These are phyloP conservation scores for Zygosaccharomyces sapae DNA, from an alignment of 1,139 yeast genomes.

Conservation along the genomic window DNA sequence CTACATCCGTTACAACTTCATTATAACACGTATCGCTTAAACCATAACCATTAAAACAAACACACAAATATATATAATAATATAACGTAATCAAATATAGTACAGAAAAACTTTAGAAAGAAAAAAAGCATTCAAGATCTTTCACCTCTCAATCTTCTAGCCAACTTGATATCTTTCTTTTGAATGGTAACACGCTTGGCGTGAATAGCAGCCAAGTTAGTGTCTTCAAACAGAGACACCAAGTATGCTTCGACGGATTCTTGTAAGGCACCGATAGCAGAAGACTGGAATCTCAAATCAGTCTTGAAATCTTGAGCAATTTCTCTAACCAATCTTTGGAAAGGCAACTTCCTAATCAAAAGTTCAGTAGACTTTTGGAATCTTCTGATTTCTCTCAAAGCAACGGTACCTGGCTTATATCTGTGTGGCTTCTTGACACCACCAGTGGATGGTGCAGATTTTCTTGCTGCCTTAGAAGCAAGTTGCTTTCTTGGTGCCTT, in stretches of 20 bases:
- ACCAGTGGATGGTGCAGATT: conserved; percentile 96
- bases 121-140: conserved; percentile 49
- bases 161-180: conserved; percentile 98
- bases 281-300: conserved; percentile 96
- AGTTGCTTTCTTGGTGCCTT: conserved; percentile 99
- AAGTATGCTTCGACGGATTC: conserved; percentile 99
- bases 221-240: conserved; percentile 86
- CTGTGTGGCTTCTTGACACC: conserved; percentile 99
- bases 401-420: conserved; percentile 99
- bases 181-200: conserved; percentile 99
- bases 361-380: conserved; percentile 97
- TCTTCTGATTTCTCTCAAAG: conserved; percentile 98
- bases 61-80: conserved; percentile 3
- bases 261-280: conserved; percentile 98
- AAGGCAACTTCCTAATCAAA: conserved; percentile 94
- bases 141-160: conserved; percentile 99
- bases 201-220: conserved; percentile 98
- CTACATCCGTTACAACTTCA: too few species aligned
- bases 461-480: conserved; percentile 99
- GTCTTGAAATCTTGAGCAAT: conserved; percentile 98
- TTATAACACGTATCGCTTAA: background rate
- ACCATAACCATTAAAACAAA: conserved; percentile 5
- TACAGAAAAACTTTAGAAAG: conserved; percentile 5
- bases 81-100: conserved; percentile 12
- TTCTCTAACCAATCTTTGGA: conserved; percentile 98